A percentile compares a stretch with the other conserved stretches of the same genome.
Conservation (phyloP, 176 grass and related monocot species). For the Oryza brachyantha region DNA sequence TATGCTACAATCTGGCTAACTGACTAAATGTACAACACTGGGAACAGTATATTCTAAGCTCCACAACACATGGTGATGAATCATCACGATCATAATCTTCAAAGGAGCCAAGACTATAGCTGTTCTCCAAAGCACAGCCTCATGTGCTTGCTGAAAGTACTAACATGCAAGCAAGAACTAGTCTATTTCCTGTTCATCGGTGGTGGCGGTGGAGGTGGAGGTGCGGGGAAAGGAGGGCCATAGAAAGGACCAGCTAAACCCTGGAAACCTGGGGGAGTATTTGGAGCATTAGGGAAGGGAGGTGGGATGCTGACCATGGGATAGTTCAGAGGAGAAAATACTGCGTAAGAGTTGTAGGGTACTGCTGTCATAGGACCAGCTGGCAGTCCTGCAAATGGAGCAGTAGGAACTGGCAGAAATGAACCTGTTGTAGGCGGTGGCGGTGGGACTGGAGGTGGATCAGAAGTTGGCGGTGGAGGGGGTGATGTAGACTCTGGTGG, state of each 20-base stretch:
- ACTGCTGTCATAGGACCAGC: conserved; percentile 29
- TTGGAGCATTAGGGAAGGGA: conserved; percentile 33
- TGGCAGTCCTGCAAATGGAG: conserved; percentile 29
- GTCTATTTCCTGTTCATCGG: conserved; percentile 36
- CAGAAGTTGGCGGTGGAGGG: conserved; percentile 16
- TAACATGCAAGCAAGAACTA: conserved; percentile 11
- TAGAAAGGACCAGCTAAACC: conserved; percentile 30
- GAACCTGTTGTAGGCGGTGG: conserved; percentile 17
- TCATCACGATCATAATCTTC: conserved; percentile 16
- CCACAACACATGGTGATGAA: conserved; percentile 23
- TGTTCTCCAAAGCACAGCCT: not conserved
- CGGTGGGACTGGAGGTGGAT: conserved; percentile 2
- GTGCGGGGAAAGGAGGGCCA: conserved; percentile 35
- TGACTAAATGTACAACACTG: conserved; percentile 45
- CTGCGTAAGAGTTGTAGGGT: conserved; percentile 29
- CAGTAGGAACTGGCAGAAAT: conserved; percentile 36
- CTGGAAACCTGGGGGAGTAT: conserved; percentile 27
- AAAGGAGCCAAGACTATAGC: conserved; percentile 17
- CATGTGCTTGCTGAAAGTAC: conserved; percentile 1
- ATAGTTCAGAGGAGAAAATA: conserved; percentile 40
- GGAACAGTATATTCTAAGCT: conserved; percentile 1
- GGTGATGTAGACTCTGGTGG: conserved; percentile 33
- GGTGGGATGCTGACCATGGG: conserved; percentile 25
- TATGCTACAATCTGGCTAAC: conserved; percentile 19
- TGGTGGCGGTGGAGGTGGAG: conserved; percentile 32